Percentiles rank a stretch among this genome's conserved stretches.
Conservation (phyloP, 2,329 filamentous ascomycete genomes). For the Dendrostoma leiphaemia region DNA sequence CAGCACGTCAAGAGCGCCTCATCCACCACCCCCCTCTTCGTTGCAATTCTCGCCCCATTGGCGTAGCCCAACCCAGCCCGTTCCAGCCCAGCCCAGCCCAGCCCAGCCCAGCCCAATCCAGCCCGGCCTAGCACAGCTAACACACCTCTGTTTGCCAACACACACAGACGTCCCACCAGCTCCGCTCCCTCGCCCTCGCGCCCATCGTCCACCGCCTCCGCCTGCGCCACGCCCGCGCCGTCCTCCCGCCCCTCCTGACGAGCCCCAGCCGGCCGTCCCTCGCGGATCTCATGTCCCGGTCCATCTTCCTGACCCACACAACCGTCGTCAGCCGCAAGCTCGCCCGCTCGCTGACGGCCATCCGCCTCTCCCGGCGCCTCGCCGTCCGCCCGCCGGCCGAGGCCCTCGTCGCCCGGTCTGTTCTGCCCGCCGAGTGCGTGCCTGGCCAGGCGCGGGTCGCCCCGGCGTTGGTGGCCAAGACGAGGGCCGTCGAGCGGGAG, state of each 20-base stretch:
- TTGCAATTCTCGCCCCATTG: no score
- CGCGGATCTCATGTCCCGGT: conserved; percentile 59
- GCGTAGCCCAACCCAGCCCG: no score
- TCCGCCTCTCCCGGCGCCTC: conserved; percentile 62
- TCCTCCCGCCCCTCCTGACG: conserved; percentile 54
- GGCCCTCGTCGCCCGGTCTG: conserved; percentile 59
- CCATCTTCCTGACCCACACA: conserved; percentile 66
- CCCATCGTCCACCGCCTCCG: conserved; percentile 65
- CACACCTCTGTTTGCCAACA: not conserved
- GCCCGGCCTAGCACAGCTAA: not conserved
- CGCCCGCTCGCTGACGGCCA: conserved; percentile 61
- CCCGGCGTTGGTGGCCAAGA: conserved; percentile 60
- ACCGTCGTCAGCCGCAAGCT: conserved; percentile 63
- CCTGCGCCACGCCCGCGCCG: conserved; percentile 53
- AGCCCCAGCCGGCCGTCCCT: conserved; percentile 58
- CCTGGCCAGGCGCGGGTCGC: conserved; percentile 47
- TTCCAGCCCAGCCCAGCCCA: no score
- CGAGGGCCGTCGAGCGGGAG: conserved; percentile 64
- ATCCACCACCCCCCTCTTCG: no score
- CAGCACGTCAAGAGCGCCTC: no score
- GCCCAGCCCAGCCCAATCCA: not conserved
- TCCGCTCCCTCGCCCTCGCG: conserved; percentile 60
- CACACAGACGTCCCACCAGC: conserved; percentile 60
- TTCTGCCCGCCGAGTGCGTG: conserved; percentile 64
- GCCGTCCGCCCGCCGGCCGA: conserved; percentile 58